Conservation (phyloP, 257 asterid species). For the Mentha longifolia region DNA sequence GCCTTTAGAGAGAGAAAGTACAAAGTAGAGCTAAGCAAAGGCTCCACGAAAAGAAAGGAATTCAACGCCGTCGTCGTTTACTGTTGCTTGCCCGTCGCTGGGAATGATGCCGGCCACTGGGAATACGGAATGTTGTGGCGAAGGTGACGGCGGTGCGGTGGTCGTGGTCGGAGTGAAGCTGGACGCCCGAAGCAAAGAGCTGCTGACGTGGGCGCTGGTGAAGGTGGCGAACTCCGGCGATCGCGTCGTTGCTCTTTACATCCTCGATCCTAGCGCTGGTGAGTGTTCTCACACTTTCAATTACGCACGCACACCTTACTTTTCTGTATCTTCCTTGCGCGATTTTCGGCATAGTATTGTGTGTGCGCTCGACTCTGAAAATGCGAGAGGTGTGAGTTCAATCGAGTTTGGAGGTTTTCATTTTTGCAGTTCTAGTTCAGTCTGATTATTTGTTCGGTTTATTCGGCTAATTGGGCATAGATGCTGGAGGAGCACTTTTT, state of each 20-base stretch:
- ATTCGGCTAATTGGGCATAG: conserved; percentile 6
- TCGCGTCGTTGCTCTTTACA: conserved; percentile 75
- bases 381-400: not conserved
- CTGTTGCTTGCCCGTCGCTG: conserved; percentile 25
- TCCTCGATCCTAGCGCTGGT: conserved; percentile 65
- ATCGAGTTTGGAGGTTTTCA: not conserved
- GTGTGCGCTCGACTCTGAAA: conserved; percentile 1
- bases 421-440: not conserved
- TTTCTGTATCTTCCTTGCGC: not conserved
- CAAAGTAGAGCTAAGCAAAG: not conserved
- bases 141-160: conserved; percentile 46
- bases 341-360: not conserved
- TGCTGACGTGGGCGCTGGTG: conserved; percentile 85
- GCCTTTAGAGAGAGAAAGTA: conserved; percentile 24
- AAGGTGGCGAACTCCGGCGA: conserved; percentile 78
- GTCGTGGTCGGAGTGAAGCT: conserved; percentile 81
- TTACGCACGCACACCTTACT: conserved; percentile 9
- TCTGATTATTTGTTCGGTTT: not conserved
- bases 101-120: conserved; percentile 37
- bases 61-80: conserved; percentile 23
- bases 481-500: not conserved
- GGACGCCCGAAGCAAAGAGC: conserved; percentile 72
- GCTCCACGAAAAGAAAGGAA: conserved; percentile 2
- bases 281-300: conserved; percentile 30
- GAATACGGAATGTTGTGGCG: conserved; percentile 32